These are phyloP conservation scores for Pezicula neosporulosa DNA, from an alignment of 2,329 filamentous ascomycete genomes.

Conservation along the genomic window DNA sequence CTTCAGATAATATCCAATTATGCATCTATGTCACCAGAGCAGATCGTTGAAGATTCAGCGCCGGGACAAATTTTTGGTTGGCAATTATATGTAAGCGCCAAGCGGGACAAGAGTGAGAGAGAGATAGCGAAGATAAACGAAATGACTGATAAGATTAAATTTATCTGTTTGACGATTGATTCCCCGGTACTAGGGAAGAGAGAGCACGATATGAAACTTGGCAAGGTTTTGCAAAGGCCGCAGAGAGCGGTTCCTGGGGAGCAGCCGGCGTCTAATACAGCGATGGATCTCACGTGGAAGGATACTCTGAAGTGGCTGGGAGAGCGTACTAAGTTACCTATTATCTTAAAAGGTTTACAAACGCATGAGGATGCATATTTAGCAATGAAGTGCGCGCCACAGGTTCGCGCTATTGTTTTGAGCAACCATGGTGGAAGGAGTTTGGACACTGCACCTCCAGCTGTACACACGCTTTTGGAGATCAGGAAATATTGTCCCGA, in stretches of 20 bases:
- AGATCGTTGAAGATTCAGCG: conserved; percentile 71
- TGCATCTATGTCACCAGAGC: conserved; percentile 87
- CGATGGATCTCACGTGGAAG: conserved; percentile 77
- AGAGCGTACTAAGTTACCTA: conserved; percentile 77
- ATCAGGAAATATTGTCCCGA: conserved; percentile 59
- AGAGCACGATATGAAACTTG: conserved; percentile 58
- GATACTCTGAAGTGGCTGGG: conserved; percentile 79
- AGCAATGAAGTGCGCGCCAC: conserved; percentile 67
- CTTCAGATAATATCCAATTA: conserved; percentile 91
- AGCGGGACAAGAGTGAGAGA: conserved; percentile 75
- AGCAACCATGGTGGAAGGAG: conserved; percentile 91
- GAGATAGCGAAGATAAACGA: conserved; percentile 73
- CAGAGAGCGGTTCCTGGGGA: conserved; percentile 72
- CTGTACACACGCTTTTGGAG: conserved; percentile 70
- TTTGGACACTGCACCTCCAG: conserved; percentile 75
- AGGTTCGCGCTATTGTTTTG: conserved; percentile 78
- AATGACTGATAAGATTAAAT: conserved; percentile 63
- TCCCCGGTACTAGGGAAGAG: conserved; percentile 89
- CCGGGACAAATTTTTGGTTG: conserved; percentile 83
- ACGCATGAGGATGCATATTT: conserved; percentile 91
- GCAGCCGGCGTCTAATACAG: conserved; percentile 52
- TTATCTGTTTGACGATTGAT: conserved; percentile 85
- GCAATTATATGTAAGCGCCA: conserved; percentile 91
- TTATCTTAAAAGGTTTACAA: conserved; percentile 90
- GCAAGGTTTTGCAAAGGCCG: too few relatives aligned